Percentiles rank a stretch among this genome's conserved stretches.
Evolutionary conservation across 2,329 filamentous ascomycete genomes (phyloP).

Genomic region (Neonectria coccinea): DNA sequence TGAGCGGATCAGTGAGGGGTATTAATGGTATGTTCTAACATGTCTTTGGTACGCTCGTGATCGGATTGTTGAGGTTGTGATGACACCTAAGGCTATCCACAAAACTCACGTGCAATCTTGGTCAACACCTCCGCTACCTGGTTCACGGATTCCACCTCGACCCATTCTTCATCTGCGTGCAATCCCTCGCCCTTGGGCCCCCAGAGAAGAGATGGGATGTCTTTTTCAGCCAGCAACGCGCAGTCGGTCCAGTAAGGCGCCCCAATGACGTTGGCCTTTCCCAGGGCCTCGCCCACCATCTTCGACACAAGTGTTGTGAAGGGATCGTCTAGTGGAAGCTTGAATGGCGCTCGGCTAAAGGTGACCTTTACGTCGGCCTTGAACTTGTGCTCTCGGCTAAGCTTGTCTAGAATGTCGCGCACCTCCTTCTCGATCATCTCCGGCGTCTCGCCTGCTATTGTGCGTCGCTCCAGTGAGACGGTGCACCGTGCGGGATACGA

Average conservation of each 20-base stretch:
- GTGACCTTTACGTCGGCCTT: slow-evolving; percentile 54
- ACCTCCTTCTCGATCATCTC: slow-evolving; percentile 54
- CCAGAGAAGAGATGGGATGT: slow-evolving; percentile 60
- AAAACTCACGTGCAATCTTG: slow-evolving; percentile 47
- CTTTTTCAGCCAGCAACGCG: slow-evolving; percentile 58
- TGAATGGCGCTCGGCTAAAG: slow-evolving; percentile 57
- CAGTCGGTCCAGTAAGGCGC: slow-evolving; percentile 63
- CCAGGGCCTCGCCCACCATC: slow-evolving; percentile 45
- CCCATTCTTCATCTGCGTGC: slow-evolving; percentile 64
- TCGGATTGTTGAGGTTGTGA: not conserved
- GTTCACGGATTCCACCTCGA: slow-evolving; percentile 56
- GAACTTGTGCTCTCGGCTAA: slow-evolving; percentile 52
- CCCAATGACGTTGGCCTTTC: slow-evolving; percentile 42
- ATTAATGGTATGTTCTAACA: too few species aligned
- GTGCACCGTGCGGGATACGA: slow-evolving; percentile 64
- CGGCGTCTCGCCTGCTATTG: slow-evolving; percentile 57
- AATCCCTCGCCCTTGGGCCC: slow-evolving; percentile 62
- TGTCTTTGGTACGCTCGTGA: too few species aligned
- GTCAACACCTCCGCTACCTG: slow-evolving; percentile 48
- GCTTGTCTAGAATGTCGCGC: slow-evolving; percentile 49
- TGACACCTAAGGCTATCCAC: slow-evolving; percentile 30
- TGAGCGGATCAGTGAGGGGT: not conserved
- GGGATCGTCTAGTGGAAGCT: slow-evolving; percentile 54
- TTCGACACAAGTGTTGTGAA: slow-evolving; percentile 52
- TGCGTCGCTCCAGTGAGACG: slow-evolving; percentile 62